Evolutionary conservation across 345 rosid species (phyloP), one percentile per base, ranked within the genome.

Genomic region (Cardamine resedifolia): DNA sequence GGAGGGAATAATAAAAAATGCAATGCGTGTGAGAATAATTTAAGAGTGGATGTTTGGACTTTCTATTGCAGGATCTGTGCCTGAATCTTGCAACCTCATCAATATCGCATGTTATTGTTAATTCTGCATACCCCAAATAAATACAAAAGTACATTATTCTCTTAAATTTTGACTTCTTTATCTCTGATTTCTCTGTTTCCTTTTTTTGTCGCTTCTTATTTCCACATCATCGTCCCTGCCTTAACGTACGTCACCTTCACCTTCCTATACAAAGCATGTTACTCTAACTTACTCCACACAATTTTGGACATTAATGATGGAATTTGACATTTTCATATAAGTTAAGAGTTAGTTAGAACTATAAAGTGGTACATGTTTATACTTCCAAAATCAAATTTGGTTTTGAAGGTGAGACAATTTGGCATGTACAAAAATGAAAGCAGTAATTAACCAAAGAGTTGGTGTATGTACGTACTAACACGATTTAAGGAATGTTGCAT

Each of bases 61-160:
- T 80, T 77, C 74, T 79, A 74, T 76, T 75, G 80, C 84, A 73
- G 77, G 66, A 66, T 73, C 78, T 64, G 63, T 75, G 84, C 85
- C 82, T 75, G 80, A 81, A 75, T 76, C 77, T 80, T 75, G 89
- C 84, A 48, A 79, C 41, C 65, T 63, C 81, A 68, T 81, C 75
- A 36, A 72, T 41, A 52, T 66, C 69, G 77, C 77, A 78, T 78
- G 73, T 26, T 44, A 41, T 61, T 24, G 38, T 64, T 26, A 27
- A 64, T 38, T 75, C 59, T 63, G 64, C 49, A 55, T 43, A 61
- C 51, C 34, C 64, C 75, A 62, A 62, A 55, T 45, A 62, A 53
- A 33, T 52, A 57, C 62, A 58, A 64, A 71, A 47, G 77, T 71
- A 77, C 65, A 77, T 58, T 49, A 70, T 64, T 70, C 72, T 39